phyloP scores from a whole-genome alignment of 176 grass and related monocot species.

The Hyparrhenia diplandra region DNA sequence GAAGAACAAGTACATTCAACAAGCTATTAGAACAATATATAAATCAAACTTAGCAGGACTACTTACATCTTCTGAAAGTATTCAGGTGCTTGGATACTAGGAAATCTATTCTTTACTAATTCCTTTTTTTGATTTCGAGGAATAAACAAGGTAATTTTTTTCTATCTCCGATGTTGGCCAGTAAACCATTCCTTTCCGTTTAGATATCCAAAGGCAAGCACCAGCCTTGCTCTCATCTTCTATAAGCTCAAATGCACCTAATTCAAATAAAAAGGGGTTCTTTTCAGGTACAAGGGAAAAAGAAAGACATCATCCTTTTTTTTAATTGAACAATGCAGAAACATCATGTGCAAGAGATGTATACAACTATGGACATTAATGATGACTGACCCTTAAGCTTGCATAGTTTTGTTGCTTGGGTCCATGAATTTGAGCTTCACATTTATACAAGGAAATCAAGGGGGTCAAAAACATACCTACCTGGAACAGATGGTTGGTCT shows the following conservation, averaged over 20 bases:
- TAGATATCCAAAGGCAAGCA: constrained; percentile 85
- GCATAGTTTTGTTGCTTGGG: neutral
- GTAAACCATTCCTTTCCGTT: constrained; percentile 73
- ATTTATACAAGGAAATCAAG: neutral
- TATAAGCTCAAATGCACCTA: constrained; percentile 82
- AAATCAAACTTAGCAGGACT: neutral
- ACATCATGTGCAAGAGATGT: constrained; percentile 6
- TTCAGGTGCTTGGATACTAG: constrained; percentile 56
- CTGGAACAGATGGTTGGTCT: neutral
- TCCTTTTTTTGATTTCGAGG: constrained; percentile 42
- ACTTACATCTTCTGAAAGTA: constrained; percentile 82
- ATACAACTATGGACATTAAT: neutral
- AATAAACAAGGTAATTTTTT: constrained; percentile 52
- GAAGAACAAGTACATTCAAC: neutral
- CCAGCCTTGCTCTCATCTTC: constrained; percentile 88
- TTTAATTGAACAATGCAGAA: neutral
- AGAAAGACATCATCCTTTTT: neutral
- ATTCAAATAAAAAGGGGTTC: constrained; percentile 15
- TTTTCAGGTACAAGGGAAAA: constrained; percentile 11
- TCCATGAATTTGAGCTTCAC: neutral
- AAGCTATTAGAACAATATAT: neutral
- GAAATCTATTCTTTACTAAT: constrained; percentile 37
- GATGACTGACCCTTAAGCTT: neutral
- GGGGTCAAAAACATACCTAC: neutral
- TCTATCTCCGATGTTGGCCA: constrained; percentile 66